Conservation (phyloP, 2,329 filamentous ascomycete species). For the Ophiostoma ulmi region DNA sequence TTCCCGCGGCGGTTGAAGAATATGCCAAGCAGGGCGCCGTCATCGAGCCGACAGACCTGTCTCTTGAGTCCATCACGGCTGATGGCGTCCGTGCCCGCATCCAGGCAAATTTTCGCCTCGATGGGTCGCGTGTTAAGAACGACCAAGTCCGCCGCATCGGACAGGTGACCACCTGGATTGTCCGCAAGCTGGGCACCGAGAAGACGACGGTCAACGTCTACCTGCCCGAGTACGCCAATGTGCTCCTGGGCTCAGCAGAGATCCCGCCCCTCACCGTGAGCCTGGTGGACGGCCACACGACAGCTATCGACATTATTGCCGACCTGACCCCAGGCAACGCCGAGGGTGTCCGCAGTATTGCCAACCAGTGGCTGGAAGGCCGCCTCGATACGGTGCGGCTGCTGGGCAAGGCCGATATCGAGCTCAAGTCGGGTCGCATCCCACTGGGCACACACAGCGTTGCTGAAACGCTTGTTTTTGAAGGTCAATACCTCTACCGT, state of each 20-base stretch:
- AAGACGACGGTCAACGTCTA: constrained; percentile 69
- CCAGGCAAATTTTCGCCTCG: constrained; percentile 74
- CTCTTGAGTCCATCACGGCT: constrained; percentile 76
- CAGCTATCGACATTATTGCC: constrained; percentile 70
- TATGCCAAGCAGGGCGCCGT: constrained; percentile 81
- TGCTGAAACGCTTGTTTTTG: constrained; percentile 68
- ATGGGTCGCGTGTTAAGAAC: constrained; percentile 69
- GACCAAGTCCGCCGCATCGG: constrained; percentile 70
- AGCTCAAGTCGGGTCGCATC: constrained; percentile 73
- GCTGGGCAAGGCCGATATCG: constrained; percentile 66
- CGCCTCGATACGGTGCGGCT: constrained; percentile 66
- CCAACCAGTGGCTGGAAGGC: constrained; percentile 83
- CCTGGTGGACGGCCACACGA: constrained; percentile 72
- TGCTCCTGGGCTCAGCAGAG: constrained; percentile 69
- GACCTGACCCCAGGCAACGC: constrained; percentile 71
- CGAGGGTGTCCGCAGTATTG: constrained; percentile 70
- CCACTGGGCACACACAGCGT: constrained; percentile 72
- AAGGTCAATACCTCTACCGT: constrained; percentile 72
- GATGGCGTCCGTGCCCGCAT: constrained; percentile 74
- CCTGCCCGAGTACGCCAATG: constrained; percentile 74
- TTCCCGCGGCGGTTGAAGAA: constrained; percentile 72
- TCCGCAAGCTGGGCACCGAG: constrained; percentile 67
- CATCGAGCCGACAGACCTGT: constrained; percentile 76
- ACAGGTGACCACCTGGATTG: constrained; percentile 72
- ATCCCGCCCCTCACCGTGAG: constrained; percentile 71